A percentile compares a stretch with the other conserved stretches of the same genome.
Evolutionary conservation across 2,329 filamentous ascomycete species (phyloP).

Genomic region (Fusarium sp.): DNA sequence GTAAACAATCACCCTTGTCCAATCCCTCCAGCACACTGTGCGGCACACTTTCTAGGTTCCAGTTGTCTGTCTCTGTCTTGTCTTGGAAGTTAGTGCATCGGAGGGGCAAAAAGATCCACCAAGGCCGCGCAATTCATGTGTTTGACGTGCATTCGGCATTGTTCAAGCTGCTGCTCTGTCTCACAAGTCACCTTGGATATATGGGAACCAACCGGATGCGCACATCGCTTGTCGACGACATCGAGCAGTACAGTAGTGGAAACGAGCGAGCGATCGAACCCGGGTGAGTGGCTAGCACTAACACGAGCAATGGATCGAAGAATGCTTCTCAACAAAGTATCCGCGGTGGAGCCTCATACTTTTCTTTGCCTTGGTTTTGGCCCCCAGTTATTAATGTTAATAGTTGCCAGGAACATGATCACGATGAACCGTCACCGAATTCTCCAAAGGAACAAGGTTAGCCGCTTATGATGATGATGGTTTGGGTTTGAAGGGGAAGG

Average conservation of each 20-base stretch:
- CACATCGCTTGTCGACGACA: slow-evolving; percentile 1
- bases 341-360: slow-evolving; percentile 7
- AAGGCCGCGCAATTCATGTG: slow-evolving; percentile 36
- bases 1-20: not conserved
- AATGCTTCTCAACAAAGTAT: slow-evolving; percentile 28
- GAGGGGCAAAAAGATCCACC: slow-evolving; percentile 19
- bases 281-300: not conserved
- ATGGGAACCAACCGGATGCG: slow-evolving; percentile 20
- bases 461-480: slow-evolving; percentile 17
- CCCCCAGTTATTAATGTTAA: not conserved
- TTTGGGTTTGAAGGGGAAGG: not conserved
- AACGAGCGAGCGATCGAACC: not conserved
- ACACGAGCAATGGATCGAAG: slow-evolving; percentile 1
- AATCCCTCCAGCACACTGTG: slow-evolving; percentile 23
- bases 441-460: slow-evolving; percentile 22
- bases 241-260: not conserved
- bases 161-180: slow-evolving; percentile 26
- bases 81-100: slow-evolving; percentile 25
- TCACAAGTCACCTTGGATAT: slow-evolving; percentile 8
- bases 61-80: slow-evolving; percentile 9
- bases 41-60: slow-evolving; percentile 2
- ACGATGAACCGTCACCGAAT: slow-evolving; percentile 1
- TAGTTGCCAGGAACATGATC: not conserved
- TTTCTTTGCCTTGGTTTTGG: slow-evolving; percentile 12
- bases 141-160: slow-evolving; percentile 32